Base-by-base conservation (phyloP, 805 yeast species). In the Pichia nakasei region DNA sequence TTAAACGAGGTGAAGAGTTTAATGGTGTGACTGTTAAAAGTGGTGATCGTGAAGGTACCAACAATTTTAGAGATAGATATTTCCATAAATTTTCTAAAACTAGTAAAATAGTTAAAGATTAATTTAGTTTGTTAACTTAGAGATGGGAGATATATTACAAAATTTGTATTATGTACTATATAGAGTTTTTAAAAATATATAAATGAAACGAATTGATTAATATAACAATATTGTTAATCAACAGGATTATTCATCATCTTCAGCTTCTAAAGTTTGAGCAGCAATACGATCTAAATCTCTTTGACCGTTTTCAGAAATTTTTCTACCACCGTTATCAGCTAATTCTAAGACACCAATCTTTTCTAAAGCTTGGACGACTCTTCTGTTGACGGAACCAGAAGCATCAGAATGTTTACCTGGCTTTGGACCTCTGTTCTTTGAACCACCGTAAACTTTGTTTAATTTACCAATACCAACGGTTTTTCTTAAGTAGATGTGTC, bases 221-320 rank as follows among this genome's bases (percentile, higher is more conserved):
- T 11, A 17, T 19, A 3, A n/a, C n/a, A n/a, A n/a, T n/a, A n/a
- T n/a, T n/a, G n/a, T n/a, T n/a, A 22, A 22, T 7, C 24, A 31
- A 49, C 50, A 50, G 51, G 52, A 51, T 53, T 60, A 61, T 62
- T 70, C 71, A 59, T 72, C 76, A 68, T 85, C 94, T 66, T 85
- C 93, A 68, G 80, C 81, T 77, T 88, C 95, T 72, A 85, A 80
- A 70, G 96, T 87, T 78, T 88, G 96, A 72, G 95, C 96, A 69
- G 97, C 97, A 73, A 91, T 91, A 83, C 99, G 97, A 80, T 93
- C 99, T 78, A 93, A 85, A 79, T 93, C 99, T 86, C 98, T 89
- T 80, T 91, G 97, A 72, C 99, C 99, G 76, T 88, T 85, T 71
- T 87, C 96, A 56, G 97, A 84, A 82, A 93, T 87, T 76, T 89